Conservation (phyloP, 129 eudicot genomes). For the Pittosporum tobira region DNA sequence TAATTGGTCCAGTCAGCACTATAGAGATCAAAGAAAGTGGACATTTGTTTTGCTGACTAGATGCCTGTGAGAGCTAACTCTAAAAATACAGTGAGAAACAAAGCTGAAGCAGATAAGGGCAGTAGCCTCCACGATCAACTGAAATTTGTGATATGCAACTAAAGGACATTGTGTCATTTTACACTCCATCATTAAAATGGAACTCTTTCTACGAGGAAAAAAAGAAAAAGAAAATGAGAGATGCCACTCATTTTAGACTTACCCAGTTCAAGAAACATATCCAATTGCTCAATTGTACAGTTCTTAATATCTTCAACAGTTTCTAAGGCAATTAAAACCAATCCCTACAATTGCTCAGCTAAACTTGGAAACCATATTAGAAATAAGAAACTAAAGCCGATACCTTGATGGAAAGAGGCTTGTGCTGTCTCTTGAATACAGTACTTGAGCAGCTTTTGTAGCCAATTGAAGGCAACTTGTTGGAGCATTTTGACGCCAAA, state of each 20-base stretch:
- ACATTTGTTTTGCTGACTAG: background rate
- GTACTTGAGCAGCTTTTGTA: background rate
- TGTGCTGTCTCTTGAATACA: background rate
- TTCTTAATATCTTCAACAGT: background rate
- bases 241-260: too few relatives aligned
- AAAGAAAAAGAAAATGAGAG: background rate
- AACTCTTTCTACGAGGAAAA: too few relatives aligned
- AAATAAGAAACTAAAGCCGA: background rate
- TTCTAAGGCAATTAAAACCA: background rate
- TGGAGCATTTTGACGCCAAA: conserved; percentile 2
- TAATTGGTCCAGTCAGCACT: background rate
- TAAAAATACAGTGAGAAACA: background rate
- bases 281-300: background rate
- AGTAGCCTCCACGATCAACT: background rate
- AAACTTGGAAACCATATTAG: background rate
- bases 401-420: conserved; percentile 11
- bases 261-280: background rate
- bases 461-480: background rate
- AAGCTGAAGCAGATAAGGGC: background rate
- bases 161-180: too few relatives aligned
- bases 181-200: too few relatives aligned
- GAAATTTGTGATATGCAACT: background rate
- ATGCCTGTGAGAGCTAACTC: background rate
- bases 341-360: background rate
- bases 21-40: background rate